Evolutionary conservation across 2,329 filamentous ascomycete species (phyloP).

Genomic region (Exophiala mesophila): DNA sequence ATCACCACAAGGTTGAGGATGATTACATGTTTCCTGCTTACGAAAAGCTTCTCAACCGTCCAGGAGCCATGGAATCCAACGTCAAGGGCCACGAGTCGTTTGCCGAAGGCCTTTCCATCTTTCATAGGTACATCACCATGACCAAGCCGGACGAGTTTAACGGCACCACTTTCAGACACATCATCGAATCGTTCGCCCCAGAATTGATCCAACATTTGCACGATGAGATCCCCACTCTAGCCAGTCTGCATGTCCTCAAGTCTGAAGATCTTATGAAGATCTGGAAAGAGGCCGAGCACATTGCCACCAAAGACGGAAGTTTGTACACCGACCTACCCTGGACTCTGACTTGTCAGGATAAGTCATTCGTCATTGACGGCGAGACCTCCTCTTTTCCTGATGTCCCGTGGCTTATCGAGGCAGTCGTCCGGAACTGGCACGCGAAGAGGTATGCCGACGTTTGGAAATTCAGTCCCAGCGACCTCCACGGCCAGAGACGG

Average conservation of each 20-base stretch:
- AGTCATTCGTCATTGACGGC: constrained; percentile 23
- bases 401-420: constrained; percentile 11
- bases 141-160: constrained; percentile 23
- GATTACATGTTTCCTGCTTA: constrained; percentile 20
- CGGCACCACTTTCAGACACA: constrained; percentile 21
- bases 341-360: constrained; percentile 26
- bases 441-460: constrained; percentile 19
- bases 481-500: constrained; percentile 18
- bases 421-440: constrained; percentile 21
- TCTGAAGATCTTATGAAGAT: constrained; percentile 21
- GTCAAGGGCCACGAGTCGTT: constrained; percentile 21
- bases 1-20: constrained; percentile 23
- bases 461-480: constrained; percentile 24
- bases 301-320: constrained; percentile 10
- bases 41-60: constrained; percentile 15
- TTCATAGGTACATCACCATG: constrained; percentile 23
- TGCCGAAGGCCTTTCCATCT: constrained; percentile 22
- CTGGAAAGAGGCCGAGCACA: constrained; percentile 23
- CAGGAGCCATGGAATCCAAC: constrained; percentile 19
- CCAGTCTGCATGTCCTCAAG: constrained; percentile 21
- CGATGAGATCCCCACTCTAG: constrained; percentile 26
- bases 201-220: constrained; percentile 27
- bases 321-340: constrained; percentile 20
- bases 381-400: constrained; percentile 13
- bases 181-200: constrained; percentile 25